A percentile compares a stretch with the other conserved stretches of the same genome.
Conservation (phyloP, 2,329 filamentous ascomycete genomes). For the Colletotrichum kahawae region DNA sequence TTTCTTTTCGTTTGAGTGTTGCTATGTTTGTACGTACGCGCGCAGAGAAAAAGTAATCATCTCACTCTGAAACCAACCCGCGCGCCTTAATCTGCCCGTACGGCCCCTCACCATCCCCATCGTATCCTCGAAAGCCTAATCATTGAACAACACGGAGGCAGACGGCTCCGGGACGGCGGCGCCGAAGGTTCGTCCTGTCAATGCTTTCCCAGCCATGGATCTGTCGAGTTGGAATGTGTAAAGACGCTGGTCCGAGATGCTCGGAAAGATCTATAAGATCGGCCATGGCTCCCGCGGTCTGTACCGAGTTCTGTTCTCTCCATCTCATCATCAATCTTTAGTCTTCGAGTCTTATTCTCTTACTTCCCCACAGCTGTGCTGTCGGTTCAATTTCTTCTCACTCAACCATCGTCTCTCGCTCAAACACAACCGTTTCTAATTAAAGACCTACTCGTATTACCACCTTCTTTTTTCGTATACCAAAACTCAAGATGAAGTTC, state of each 20-base stretch:
- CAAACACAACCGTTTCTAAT: neutral
- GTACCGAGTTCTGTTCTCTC: neutral
- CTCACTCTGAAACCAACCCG: neutral
- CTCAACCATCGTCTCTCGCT: neutral
- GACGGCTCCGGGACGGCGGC: neutral
- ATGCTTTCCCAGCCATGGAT: neutral
- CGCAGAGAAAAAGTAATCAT: neutral
- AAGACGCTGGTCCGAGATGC: neutral
- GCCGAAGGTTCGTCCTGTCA: neutral
- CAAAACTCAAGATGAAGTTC: conserved; percentile 36
- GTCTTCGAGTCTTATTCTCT: neutral
- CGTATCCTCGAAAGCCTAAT: neutral
- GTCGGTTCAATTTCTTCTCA: neutral
- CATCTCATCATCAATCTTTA: conserved; percentile 2
- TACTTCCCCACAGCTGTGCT: conserved; percentile 13
- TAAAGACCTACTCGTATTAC: conserved; percentile 6
- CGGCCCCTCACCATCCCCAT: neutral
- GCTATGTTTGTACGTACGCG: neutral
- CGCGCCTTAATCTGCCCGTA: neutral
- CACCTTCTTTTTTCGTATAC: neutral
- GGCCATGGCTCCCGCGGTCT: neutral
- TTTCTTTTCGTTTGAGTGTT: neutral
- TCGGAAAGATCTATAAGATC: conserved; percentile 2
- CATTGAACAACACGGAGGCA: neutral
- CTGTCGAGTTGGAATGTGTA: neutral